Conservation (phyloP, 2,329 filamentous ascomycete genomes). For the Trichophyton schoenleinii region DNA sequence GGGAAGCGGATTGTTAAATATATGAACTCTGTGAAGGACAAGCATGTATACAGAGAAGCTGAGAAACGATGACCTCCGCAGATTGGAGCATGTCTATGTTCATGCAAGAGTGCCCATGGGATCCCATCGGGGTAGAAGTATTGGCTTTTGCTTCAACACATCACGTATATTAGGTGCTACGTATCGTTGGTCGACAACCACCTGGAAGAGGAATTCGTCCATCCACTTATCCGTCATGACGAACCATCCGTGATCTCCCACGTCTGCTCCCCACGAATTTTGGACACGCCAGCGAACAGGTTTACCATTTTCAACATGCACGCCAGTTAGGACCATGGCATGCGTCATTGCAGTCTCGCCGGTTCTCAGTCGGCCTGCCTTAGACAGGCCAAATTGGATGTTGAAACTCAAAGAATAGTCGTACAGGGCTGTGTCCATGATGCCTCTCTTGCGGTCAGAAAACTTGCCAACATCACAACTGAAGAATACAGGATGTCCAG, state of each 20-base stretch:
- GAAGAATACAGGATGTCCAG: slow-evolving; percentile 74
- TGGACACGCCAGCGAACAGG: slow-evolving; percentile 72
- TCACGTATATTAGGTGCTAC: slow-evolving; percentile 54
- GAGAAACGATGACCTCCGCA: no score
- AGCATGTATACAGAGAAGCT: no score
- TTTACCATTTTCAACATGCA: slow-evolving; percentile 60
- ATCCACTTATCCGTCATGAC: slow-evolving; percentile 77
- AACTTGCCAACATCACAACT: slow-evolving; percentile 80
- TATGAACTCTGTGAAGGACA: no score
- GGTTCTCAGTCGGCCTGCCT: slow-evolving; percentile 59
- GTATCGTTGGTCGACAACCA: slow-evolving; percentile 63
- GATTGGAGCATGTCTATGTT: not conserved
- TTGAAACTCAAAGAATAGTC: slow-evolving; percentile 81
- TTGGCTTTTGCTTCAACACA: slow-evolving; percentile 56
- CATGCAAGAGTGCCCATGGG: slow-evolving; percentile 63
- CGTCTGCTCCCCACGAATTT: slow-evolving; percentile 64
- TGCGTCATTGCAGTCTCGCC: slow-evolving; percentile 80
- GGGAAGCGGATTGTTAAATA: no score
- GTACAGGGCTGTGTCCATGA: slow-evolving; percentile 68
- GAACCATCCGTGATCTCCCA: slow-evolving; percentile 70
- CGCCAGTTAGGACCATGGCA: slow-evolving; percentile 80
- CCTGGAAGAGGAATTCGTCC: slow-evolving; percentile 74
- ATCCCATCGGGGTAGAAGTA: slow-evolving; percentile 65
- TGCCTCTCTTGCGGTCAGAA: slow-evolving; percentile 52
- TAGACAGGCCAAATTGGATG: slow-evolving; percentile 57